A percentile compares a stretch with the other conserved stretches of the same genome.
Conservation (phyloP, 768 basidiomycete genomes). For the Hygrocybe coccinea region DNA sequence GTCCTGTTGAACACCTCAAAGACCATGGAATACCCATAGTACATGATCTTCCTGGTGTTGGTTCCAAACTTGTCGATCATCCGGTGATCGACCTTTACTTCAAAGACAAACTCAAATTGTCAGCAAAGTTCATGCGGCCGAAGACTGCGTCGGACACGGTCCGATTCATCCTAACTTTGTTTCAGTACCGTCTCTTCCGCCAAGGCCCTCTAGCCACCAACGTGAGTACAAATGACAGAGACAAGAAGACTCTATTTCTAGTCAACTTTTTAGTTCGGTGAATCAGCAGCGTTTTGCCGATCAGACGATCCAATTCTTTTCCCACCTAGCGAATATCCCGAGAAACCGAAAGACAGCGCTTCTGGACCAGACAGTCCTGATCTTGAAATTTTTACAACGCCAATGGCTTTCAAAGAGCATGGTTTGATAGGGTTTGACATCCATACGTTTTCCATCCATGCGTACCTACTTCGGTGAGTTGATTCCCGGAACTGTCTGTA, state of each 20-base stretch:
- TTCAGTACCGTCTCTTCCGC: slow-evolving; percentile 41
- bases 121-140: slow-evolving; percentile 40
- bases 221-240: slow-evolving; percentile 30
- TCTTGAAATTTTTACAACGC: slow-evolving; percentile 43
- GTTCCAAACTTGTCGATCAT: slow-evolving; percentile 72
- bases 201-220: slow-evolving; percentile 53
- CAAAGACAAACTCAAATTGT: slow-evolving; percentile 45
- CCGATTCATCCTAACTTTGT: slow-evolving; percentile 28
- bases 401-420: slow-evolving; percentile 40
- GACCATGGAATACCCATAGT: slow-evolving; percentile 51
- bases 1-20: slow-evolving; percentile 55
- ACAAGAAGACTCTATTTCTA: neutral
- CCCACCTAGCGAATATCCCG: slow-evolving; percentile 32
- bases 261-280: slow-evolving; percentile 35
- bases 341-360: slow-evolving; percentile 40
- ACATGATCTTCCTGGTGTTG: slow-evolving; percentile 68
- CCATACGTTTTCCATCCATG: slow-evolving; percentile 40
- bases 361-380: slow-evolving; percentile 45
- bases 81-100: slow-evolving; percentile 50
- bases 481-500: neutral
- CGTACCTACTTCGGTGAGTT: slow-evolving; percentile 38
- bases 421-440: slow-evolving; percentile 9
- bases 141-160: slow-evolving; percentile 22
- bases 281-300: slow-evolving; percentile 57
- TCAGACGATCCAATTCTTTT: slow-evolving; percentile 50